A percentile compares a stretch with the other conserved stretches of the same genome.
These are phyloP conservation scores for Ampelomyces quisqualis DNA, from an alignment of 2,329 filamentous ascomycete species.

Conservation along the genomic window DNA sequence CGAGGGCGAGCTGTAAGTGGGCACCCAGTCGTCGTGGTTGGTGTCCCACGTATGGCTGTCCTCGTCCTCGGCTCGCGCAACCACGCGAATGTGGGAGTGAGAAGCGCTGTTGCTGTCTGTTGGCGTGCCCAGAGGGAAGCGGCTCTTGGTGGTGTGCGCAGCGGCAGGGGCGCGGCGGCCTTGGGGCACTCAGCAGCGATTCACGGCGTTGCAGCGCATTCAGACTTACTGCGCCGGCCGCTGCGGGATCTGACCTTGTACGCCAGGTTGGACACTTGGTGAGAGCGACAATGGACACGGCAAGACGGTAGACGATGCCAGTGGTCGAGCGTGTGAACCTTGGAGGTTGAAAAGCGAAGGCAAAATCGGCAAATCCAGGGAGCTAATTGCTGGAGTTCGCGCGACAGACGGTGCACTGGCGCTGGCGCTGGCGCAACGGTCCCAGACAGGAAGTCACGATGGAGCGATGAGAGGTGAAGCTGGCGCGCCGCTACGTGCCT, in stretches of 20 bases:
- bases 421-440: too few relatives aligned
- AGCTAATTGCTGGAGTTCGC: too few relatives aligned
- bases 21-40: conserved; percentile 9
- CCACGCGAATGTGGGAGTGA: conserved; percentile 29
- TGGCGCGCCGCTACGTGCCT: too few relatives aligned
- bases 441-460: too few relatives aligned
- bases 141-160: conserved; percentile 13
- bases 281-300: too few relatives aligned
- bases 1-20: conserved; percentile 16
- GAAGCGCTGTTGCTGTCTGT: conserved; percentile 5
- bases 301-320: too few relatives aligned
- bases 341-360: too few relatives aligned
- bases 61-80: conserved; percentile 12
- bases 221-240: conserved; percentile 26
- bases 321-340: too few relatives aligned
- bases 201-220: not conserved
- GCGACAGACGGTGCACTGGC: too few relatives aligned
- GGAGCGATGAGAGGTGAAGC: too few relatives aligned
- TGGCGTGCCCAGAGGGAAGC: conserved; percentile 19
- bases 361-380: too few relatives aligned
- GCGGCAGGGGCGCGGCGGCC: conserved; percentile 22
- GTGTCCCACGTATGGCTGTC: conserved; percentile 1
- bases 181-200: conserved; percentile 4
- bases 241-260: conserved; percentile 16
- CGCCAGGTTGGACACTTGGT: conserved; percentile 20